phyloP scores from a whole-genome alignment of 345 rosid genomes.

The Rhodamnia argentea region DNA sequence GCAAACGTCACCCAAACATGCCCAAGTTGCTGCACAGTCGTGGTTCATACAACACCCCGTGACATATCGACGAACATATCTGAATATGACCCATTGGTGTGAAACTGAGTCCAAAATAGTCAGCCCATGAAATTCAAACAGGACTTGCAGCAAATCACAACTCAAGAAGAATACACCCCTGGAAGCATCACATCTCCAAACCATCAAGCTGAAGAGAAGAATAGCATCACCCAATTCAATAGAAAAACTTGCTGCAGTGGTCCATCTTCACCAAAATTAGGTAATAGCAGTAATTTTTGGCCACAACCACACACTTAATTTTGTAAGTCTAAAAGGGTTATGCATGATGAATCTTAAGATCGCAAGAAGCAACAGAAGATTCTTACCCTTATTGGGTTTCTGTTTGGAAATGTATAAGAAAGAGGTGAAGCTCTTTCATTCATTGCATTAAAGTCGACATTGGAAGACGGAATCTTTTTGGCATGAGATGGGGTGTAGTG shows the following conservation, averaged over 20 bases:
- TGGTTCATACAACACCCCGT: too few species aligned
- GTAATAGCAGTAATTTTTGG: not conserved
- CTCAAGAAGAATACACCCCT: not conserved
- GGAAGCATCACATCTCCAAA: not conserved
- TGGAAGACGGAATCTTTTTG: not conserved
- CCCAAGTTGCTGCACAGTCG: too few species aligned
- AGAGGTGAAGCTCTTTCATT: not conserved
- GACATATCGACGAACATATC: not conserved
- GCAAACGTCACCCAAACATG: too few species aligned
- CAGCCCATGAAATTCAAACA: not conserved
- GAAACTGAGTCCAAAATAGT: not conserved
- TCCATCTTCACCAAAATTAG: not conserved
- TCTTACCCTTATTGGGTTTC: not conserved
- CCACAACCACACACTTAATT: not conserved
- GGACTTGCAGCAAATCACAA: not conserved
- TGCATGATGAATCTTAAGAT: not conserved
- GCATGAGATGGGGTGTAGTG: not conserved
- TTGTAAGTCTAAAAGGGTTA: not conserved
- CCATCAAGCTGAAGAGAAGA: not conserved
- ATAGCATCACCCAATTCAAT: not conserved
- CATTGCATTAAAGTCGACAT: not conserved
- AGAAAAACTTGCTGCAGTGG: not conserved
- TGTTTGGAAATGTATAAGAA: not conserved
- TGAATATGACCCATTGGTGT: not conserved
- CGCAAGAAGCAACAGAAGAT: not conserved